Conservation (phyloP, 2,329 filamentous ascomycete species). For the Botrytis porri region DNA sequence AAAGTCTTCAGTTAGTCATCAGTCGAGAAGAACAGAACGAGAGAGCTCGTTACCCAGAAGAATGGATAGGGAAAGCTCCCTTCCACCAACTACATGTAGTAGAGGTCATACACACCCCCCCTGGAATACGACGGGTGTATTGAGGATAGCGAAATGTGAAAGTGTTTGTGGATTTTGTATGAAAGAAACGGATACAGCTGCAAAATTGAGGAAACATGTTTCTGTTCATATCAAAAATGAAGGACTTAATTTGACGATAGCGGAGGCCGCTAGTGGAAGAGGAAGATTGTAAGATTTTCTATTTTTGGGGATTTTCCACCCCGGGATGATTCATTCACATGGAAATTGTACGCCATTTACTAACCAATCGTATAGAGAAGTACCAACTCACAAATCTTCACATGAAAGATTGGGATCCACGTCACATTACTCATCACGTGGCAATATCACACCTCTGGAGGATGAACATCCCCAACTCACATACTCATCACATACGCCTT, state of each 20-base stretch:
- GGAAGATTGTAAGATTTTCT: constrained; percentile 31
- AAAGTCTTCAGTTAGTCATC: neutral
- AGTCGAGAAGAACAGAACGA: constrained; percentile 6
- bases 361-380: constrained; percentile 4
- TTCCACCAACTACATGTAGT: constrained; percentile 31
- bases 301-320: neutral
- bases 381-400: neutral
- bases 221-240: constrained; percentile 37
- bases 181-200: constrained; percentile 36
- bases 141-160: constrained; percentile 35
- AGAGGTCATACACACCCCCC: constrained; percentile 35
- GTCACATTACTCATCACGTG: constrained; percentile 3
- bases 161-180: constrained; percentile 36
- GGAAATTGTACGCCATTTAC: neutral
- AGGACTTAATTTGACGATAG: constrained; percentile 32
- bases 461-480: constrained; percentile 5
- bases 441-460: neutral
- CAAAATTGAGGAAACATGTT: constrained; percentile 37
- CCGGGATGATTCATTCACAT: neutral
- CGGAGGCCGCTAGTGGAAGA: constrained; percentile 33
- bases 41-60: constrained; percentile 8
- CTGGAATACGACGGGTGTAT: constrained; percentile 33
- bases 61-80: constrained; percentile 21
- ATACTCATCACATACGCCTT: constrained; percentile 2
- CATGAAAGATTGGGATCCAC: constrained; percentile 1